phyloP scores from a whole-genome alignment of 768 basidiomycete genomes.

The Lactifluus pinguis region DNA sequence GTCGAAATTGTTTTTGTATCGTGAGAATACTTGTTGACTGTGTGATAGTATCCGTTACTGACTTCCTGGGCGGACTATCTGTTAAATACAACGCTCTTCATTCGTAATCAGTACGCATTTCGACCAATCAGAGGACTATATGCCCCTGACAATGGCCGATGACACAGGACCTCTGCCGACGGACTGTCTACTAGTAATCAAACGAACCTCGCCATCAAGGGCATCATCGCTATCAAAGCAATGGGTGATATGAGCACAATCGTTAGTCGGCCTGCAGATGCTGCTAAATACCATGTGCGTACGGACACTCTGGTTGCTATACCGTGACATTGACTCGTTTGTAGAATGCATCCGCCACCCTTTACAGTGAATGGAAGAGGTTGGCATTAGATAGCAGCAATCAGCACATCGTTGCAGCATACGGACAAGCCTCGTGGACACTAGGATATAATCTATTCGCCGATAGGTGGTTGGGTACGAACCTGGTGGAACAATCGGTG shows the following conservation, averaged over 20 bases:
- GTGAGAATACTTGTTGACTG: background rate
- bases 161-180: conserved; percentile 15
- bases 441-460: conserved; percentile 55
- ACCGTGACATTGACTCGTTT: background rate
- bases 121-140: conserved; percentile 37
- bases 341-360: background rate
- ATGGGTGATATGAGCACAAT: conserved; percentile 46
- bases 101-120: conserved; percentile 42
- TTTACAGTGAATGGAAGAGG: conserved; percentile 10
- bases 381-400: background rate
- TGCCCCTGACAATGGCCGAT: background rate
- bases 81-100: conserved; percentile 36
- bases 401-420: conserved; percentile 3
- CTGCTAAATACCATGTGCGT: conserved; percentile 23
- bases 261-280: conserved; percentile 19
- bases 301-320: background rate
- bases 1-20: background rate
- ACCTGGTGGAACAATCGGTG: conserved; percentile 33
- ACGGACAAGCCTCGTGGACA: conserved; percentile 37
- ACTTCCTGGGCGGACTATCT: conserved; percentile 28
- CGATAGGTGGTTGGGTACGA: conserved; percentile 46
- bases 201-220: conserved; percentile 65
- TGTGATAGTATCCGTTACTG: conserved; percentile 22
- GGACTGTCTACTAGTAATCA: conserved; percentile 36
- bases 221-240: conserved; percentile 55